Percentiles rank a stretch among this genome's conserved stretches.
Conservation (phyloP, 805 yeast species). For the Metschnikowia vanudenii region DNA sequence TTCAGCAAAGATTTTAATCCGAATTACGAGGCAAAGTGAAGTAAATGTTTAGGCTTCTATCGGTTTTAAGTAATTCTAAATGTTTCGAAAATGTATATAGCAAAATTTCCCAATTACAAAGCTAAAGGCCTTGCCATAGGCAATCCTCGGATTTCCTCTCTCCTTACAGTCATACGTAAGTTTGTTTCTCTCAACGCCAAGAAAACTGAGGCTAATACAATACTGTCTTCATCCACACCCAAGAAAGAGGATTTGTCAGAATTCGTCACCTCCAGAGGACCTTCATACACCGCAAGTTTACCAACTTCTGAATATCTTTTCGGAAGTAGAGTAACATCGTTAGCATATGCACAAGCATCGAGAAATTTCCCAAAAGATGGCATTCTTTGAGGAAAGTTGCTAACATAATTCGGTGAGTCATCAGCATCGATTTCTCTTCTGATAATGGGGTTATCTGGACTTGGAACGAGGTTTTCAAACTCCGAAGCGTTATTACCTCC, state of each 20-base stretch:
- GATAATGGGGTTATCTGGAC: constrained; percentile 25
- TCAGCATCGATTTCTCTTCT: constrained; percentile 14
- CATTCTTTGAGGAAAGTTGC: constrained; percentile 27
- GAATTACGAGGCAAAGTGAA: no score
- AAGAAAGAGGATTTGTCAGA: constrained; percentile 23
- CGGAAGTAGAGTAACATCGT: constrained; percentile 26
- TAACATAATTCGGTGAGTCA: constrained; percentile 9
- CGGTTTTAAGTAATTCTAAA: no score
- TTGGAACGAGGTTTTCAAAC: constrained; percentile 34
- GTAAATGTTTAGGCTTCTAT: no score
- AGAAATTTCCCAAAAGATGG: constrained; percentile 42
- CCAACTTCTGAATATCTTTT: constrained; percentile 37
- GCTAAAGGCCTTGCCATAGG: no score
- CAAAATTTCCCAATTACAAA: no score
- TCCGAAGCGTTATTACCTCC: neutral
- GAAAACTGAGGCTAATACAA: constrained; percentile 32
- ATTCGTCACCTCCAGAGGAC: constrained; percentile 7
- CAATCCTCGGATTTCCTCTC: constrained; percentile 4
- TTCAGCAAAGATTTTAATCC: no score
- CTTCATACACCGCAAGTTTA: constrained; percentile 34
- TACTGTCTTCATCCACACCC: constrained; percentile 30
- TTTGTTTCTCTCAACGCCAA: constrained; percentile 34
- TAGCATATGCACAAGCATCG: constrained; percentile 27
- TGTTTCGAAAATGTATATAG: no score
- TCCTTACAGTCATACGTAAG: constrained; percentile 20